These are phyloP conservation scores for Fusarium luffae DNA, from an alignment of 2,329 filamentous ascomycete species.

Conservation along the genomic window DNA sequence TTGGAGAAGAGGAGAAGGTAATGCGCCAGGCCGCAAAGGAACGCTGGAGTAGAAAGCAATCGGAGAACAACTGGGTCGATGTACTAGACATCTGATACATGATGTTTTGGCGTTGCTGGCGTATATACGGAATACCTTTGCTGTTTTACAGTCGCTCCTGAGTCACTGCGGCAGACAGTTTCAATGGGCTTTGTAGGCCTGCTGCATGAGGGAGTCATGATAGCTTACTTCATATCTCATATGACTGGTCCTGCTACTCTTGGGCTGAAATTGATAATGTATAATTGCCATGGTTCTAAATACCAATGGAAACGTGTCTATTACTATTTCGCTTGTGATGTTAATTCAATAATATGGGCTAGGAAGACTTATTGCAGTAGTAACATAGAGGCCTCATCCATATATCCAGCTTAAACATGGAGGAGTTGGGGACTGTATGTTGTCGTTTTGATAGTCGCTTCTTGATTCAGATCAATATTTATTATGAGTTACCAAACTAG, in stretches of 20 bases:
- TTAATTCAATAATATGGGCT: too few species aligned
- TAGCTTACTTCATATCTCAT: background rate
- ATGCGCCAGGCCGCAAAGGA: slow-evolving; percentile 63
- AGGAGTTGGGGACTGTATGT: background rate
- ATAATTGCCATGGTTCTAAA: background rate
- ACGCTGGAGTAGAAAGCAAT: slow-evolving; percentile 60
- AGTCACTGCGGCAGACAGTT: background rate
- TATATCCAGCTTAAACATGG: background rate
- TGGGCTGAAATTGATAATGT: background rate
- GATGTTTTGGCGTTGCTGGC: slow-evolving; percentile 9
- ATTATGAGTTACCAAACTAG: background rate
- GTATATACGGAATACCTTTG: slow-evolving; percentile 2
- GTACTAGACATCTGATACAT: slow-evolving; percentile 44
- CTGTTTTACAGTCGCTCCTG: background rate
- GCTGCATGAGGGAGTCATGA: background rate
- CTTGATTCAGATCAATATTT: background rate
- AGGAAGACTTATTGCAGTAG: background rate
- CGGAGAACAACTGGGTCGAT: slow-evolving; percentile 62
- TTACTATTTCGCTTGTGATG: too few species aligned
- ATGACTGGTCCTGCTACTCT: background rate
- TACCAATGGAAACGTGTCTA: background rate
- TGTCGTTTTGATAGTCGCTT: background rate
- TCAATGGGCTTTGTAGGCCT: background rate
- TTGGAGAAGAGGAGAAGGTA: slow-evolving; percentile 63
- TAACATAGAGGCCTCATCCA: background rate